Evolutionary conservation across 2,329 filamentous ascomycete genomes (phyloP), one percentile per base, ranked within the genome.

Genomic region (Elsinoe arachidis): DNA sequence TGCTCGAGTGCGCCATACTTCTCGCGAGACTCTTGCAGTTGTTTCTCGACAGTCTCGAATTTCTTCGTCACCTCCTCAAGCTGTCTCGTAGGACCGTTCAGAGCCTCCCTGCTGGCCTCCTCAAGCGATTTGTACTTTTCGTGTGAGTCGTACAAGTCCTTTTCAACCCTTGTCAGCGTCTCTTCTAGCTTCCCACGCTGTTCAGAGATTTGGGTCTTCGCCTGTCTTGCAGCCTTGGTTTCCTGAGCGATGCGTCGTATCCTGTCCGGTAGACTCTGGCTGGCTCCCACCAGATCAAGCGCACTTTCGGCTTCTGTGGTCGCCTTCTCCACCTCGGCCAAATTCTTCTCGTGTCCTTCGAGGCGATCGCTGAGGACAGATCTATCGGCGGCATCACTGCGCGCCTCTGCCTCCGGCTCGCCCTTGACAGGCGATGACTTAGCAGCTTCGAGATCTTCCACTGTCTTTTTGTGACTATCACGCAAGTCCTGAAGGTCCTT

Each of bases 381-480:
- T 19, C 21, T 17, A 5, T 46, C 41, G n/a, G 41, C 17, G 14
- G 21, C 3, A 5, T 19, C 14, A 4, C 19, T 4, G 19, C 19
- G 9, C n/a, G 12, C 23, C n/a, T 17, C 41, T 23, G 4, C n/a
- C 4, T 46, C 10, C 5, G 41, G 9, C 10, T 26, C 21, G 41
- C 41, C 19, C 2, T 39, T 39, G 37, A 9, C 2, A 30, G 41
- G 12, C 19, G 12, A 19, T 30, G 10, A 14, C 19, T 62, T 55
- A 64, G 90, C 78, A n/a, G 80, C 78, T 59, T 82, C 74, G 39
- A 65, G 60, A 44, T 68, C 61, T 2, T 65, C 57, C 11, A 61
- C 52, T 5, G 56, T 46, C 81, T 84, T 58, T 14, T 46, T 30
- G 19, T 43, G 85, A 86, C 65, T 93, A 86, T 63, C 87, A 83